These are phyloP conservation scores for Deakozyma indianensis DNA, from an alignment of 805 yeast species.

Conservation along the genomic window DNA sequence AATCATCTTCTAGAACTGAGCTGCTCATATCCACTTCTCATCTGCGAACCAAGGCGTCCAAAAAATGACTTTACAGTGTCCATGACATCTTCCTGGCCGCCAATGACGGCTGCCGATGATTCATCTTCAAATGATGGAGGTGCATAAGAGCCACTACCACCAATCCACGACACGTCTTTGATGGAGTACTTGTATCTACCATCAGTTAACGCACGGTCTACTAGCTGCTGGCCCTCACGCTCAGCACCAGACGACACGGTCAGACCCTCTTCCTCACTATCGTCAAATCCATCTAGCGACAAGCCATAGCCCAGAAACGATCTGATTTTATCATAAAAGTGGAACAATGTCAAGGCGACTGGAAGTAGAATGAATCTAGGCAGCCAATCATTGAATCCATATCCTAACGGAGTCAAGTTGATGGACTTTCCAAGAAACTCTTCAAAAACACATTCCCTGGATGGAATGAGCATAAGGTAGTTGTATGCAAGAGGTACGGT, in stretches of 20 bases:
- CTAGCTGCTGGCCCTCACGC: slow-evolving; percentile 16
- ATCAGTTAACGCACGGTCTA: slow-evolving; percentile 13
- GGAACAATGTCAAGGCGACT: slow-evolving; percentile 44
- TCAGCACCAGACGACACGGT: slow-evolving; percentile 5
- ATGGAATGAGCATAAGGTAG: slow-evolving; percentile 50
- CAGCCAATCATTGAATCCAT: slow-evolving; percentile 54
- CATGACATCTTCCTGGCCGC: neutral
- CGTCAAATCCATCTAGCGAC: slow-evolving; percentile 24
- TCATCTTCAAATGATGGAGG: neutral
- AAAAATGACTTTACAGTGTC: neutral
- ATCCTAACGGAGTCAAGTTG: slow-evolving; percentile 60
- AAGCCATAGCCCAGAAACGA: slow-evolving; percentile 25
- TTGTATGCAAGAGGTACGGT: slow-evolving; percentile 75
- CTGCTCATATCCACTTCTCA: neutral
- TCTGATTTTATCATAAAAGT: slow-evolving; percentile 51
- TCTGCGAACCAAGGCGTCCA: neutral
- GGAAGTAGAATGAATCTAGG: slow-evolving; percentile 69
- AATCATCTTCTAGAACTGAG: neutral
- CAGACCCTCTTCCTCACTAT: slow-evolving; percentile 12
- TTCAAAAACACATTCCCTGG: slow-evolving; percentile 44
- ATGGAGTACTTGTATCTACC: slow-evolving; percentile 10
- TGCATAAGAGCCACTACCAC: neutral
- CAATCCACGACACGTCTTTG: slow-evolving; percentile 1
- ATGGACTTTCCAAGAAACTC: slow-evolving; percentile 63
- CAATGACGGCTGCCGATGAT: neutral